These are phyloP conservation scores for Akebia trifoliata DNA, from an alignment of 164 flowering plant species.

Conservation along the genomic window DNA sequence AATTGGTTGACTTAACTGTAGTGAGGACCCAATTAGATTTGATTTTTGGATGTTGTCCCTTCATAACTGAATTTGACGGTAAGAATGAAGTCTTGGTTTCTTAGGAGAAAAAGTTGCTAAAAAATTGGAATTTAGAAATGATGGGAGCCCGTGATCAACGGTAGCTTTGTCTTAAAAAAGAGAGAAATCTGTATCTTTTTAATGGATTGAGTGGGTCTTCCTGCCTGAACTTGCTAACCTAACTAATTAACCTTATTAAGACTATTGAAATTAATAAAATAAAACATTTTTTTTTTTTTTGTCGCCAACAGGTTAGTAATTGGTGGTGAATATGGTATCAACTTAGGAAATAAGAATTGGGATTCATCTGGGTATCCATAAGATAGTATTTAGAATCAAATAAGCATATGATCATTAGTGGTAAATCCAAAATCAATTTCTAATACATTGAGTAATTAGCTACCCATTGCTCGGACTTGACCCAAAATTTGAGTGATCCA, in stretches of 20 bases:
- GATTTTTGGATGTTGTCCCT: conserved; percentile 14
- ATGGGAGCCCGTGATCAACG: conserved; percentile 25
- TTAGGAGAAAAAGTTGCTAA: conserved; percentile 7
- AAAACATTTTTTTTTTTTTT: too few relatives aligned
- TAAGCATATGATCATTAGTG: too few relatives aligned
- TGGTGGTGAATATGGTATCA: too few relatives aligned
- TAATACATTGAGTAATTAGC: too few relatives aligned
- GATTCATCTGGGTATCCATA: too few relatives aligned
- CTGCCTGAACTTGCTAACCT: conserved; percentile 7
- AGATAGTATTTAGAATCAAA: too few relatives aligned
- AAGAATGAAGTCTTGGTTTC: conserved; percentile 10
- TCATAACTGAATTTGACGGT: conserved; percentile 7
- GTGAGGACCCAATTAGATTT: background rate
- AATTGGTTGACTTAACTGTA: conserved; percentile 2
- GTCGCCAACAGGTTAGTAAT: too few relatives aligned
- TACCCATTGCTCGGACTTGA: too few relatives aligned
- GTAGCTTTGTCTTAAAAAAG: conserved; percentile 16
- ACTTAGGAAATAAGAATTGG: too few relatives aligned
- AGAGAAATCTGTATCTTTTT: conserved; percentile 15
- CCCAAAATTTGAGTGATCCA: too few relatives aligned
- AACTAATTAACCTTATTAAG: conserved; percentile 13
- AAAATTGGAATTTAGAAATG: conserved; percentile 9
- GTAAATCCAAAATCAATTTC: too few relatives aligned
- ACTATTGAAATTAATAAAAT: too few relatives aligned
- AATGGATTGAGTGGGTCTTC: conserved; percentile 13